These are phyloP conservation scores for Talaromyces piceae DNA, from an alignment of 2,329 filamentous ascomycete genomes.

Conservation along the genomic window DNA sequence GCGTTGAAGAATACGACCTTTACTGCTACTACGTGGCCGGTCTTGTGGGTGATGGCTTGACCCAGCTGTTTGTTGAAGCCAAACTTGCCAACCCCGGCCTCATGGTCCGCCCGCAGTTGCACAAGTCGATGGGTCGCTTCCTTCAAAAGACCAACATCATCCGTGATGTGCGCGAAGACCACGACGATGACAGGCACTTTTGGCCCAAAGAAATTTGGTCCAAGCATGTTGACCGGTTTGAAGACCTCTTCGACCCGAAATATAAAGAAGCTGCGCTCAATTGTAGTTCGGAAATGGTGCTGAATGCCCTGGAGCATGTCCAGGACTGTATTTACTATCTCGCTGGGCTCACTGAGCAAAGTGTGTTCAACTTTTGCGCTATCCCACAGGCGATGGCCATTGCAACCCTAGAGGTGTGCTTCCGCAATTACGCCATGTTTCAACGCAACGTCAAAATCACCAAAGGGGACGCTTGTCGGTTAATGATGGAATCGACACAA, in stretches of 20 bases:
- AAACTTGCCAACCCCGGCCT: conserved; percentile 81
- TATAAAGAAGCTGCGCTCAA: conserved; percentile 70
- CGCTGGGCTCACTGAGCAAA: conserved; percentile 88
- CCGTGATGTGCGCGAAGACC: conserved; percentile 86
- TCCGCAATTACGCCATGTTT: conserved; percentile 84
- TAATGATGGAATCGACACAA: conserved; percentile 91
- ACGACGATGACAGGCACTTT: conserved; percentile 78
- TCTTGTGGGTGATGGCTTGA: conserved; percentile 90
- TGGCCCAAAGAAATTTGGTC: conserved; percentile 97
- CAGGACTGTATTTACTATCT: conserved; percentile 98
- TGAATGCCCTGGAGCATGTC: conserved; percentile 76
- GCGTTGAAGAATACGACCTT: conserved; percentile 80
- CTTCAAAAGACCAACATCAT: conserved; percentile 99
- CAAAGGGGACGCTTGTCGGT: conserved; percentile 81
- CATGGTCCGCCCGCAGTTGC: conserved; percentile 67
- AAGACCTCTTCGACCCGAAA: conserved; percentile 79
- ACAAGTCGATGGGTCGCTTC: conserved; percentile 95
- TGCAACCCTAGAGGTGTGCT: conserved; percentile 83
- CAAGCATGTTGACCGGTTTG: conserved; percentile 83
- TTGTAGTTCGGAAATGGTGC: conserved; percentile 88
- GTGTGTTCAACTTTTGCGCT: conserved; percentile 97
- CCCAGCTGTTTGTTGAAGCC: conserved; percentile 79
- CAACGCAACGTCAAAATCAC: conserved; percentile 90
- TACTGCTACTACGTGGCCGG: conserved; percentile 99
- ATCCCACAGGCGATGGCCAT: conserved; percentile 98